A percentile compares a stretch with the other conserved stretches of the same genome.
phyloP scores from a whole-genome alignment of 768 basidiomycete genomes.

The Serpula lacrymans region DNA sequence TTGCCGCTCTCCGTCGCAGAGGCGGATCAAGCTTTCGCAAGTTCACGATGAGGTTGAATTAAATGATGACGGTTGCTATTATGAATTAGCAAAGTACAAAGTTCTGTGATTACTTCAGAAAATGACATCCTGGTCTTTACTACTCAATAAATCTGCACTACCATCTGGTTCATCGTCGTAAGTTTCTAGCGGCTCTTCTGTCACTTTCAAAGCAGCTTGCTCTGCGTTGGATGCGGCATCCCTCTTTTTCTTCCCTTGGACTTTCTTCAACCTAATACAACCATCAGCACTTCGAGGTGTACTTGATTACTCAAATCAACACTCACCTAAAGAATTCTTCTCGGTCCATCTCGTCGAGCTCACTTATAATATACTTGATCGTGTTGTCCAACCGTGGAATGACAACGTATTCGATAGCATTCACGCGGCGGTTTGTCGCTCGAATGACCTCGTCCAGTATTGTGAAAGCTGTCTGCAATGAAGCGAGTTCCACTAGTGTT shows the following conservation, averaged over 20 bases:
- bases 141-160: slow-evolving; percentile 66
- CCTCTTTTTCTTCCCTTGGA: slow-evolving; percentile 95
- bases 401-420: slow-evolving; percentile 96
- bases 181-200: slow-evolving; percentile 7
- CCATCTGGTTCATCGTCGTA: slow-evolving; percentile 26
- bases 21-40: background rate
- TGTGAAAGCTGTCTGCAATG: slow-evolving; percentile 95
- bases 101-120: slow-evolving; percentile 50
- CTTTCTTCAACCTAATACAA: slow-evolving; percentile 79
- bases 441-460: slow-evolving; percentile 99
- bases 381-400: slow-evolving; percentile 96
- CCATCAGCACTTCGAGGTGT: slow-evolving; percentile 1
- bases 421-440: slow-evolving; percentile 98
- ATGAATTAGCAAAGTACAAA: slow-evolving; percentile 8
- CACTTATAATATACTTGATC: slow-evolving; percentile 96
- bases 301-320: background rate
- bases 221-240: slow-evolving; percentile 50
- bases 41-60: background rate
- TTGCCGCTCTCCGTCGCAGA: slow-evolving; percentile 2
- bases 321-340: slow-evolving; percentile 87
- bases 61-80: slow-evolving; percentile 3
- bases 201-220: background rate
- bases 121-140: slow-evolving; percentile 91
- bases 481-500: slow-evolving; percentile 95
- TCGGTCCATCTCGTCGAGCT: slow-evolving; percentile 98